Evolutionary conservation across 176 grass and related monocot species (phyloP).

Genomic region (Puccinellia tenuiflora): DNA sequence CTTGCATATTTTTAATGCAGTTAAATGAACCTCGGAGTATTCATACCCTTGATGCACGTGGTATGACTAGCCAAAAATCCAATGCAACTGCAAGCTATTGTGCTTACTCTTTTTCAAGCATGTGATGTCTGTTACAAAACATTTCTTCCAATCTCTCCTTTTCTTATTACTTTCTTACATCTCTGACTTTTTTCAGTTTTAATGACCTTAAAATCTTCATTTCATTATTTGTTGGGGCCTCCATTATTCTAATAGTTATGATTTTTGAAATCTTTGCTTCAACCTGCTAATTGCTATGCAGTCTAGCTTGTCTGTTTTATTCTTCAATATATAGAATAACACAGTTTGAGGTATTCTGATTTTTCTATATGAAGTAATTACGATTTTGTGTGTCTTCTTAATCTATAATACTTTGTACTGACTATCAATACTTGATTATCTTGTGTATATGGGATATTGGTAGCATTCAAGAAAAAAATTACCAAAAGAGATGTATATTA

Average conservation of each 20-base stretch:
- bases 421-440: neutral
- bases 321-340: neutral
- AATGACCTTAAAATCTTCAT: neutral
- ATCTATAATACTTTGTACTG: neutral
- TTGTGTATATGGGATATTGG: neutral
- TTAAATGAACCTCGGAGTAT: neutral
- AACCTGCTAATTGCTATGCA: neutral
- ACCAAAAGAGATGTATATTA: neutral
- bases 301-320: neutral
- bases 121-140: neutral
- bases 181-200: neutral
- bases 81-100: neutral
- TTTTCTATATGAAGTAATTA: neutral
- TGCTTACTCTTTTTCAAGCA: neutral
- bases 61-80: neutral
- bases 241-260: neutral
- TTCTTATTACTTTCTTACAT: neutral
- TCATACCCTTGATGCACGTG: neutral
- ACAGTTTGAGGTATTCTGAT: neutral
- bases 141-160: neutral
- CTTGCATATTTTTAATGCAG: neutral
- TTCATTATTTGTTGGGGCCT: neutral
- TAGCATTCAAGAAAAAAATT: neutral
- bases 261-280: neutral
- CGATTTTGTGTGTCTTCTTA: neutral